Conservation (phyloP, 352 stramenopile species). For the Phytophthora hibernalis region DNA sequence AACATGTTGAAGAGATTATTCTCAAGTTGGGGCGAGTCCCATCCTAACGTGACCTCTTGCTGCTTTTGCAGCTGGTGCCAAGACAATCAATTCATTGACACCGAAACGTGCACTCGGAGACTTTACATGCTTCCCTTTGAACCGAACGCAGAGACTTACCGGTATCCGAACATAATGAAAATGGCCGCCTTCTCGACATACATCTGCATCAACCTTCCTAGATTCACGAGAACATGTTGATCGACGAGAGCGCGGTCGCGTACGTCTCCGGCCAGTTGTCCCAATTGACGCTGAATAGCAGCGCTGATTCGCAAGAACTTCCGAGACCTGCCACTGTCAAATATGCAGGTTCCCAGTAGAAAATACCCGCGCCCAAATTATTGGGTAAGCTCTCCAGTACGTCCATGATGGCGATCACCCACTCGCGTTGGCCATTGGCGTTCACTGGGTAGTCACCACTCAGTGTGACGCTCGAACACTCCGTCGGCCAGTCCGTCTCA, state of each 20-base stretch:
- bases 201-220: background rate
- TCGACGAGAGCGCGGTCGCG: constrained; percentile 32
- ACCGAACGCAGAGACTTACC: constrained; percentile 7
- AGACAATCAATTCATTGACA: background rate
- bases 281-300: constrained; percentile 43
- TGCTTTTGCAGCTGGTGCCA: constrained; percentile 16
- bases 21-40: background rate
- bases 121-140: constrained; percentile 13
- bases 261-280: constrained; percentile 21
- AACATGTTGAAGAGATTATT: background rate
- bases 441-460: constrained; percentile 33
- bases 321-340: constrained; percentile 28
- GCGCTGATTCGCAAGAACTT: constrained; percentile 35
- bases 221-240: constrained; percentile 30
- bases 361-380: constrained; percentile 34
- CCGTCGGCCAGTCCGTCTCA: constrained; percentile 44
- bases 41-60: constrained; percentile 12
- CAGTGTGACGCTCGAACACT: constrained; percentile 28
- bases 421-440: constrained; percentile 34
- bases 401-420: constrained; percentile 28
- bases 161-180: constrained; percentile 2
- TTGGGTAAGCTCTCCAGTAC: constrained; percentile 28
- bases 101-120: background rate
- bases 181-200: background rate
- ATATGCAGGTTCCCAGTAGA: constrained; percentile 46